A percentile compares a stretch with the other conserved stretches of the same genome.
phyloP scores from a whole-genome alignment of 2,329 filamentous ascomycete species.

The Onygenales sp. region DNA sequence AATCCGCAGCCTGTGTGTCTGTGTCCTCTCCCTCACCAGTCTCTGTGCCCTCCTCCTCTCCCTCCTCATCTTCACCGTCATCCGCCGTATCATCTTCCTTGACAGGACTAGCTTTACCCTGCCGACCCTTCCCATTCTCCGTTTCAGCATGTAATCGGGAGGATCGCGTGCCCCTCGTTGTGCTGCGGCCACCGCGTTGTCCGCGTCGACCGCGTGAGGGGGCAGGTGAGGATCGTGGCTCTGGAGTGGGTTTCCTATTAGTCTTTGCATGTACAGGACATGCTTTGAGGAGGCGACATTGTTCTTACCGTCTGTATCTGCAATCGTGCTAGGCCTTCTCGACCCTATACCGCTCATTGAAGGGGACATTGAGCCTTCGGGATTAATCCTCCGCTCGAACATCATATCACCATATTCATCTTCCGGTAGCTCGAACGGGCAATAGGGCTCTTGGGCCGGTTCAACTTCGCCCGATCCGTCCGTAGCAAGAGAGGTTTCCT shows the following conservation, averaged over 20 bases:
- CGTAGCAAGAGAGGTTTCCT: conserved; percentile 47
- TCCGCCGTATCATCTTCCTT: conserved; percentile 32
- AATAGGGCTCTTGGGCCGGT: conserved; percentile 46
- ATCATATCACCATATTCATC: conserved; percentile 39
- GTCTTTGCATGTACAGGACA: background rate
- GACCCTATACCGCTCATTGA: conserved; percentile 27
- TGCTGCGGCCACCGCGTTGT: conserved; percentile 20
- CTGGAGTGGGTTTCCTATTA: conserved; percentile 14
- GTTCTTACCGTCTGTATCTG: conserved; percentile 38
- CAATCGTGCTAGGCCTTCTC: conserved; percentile 35
- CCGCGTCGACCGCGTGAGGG: conserved; percentile 28
- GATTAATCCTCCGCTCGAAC: conserved; percentile 37
- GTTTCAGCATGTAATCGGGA: conserved; percentile 32
- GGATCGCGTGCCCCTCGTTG: conserved; percentile 27
- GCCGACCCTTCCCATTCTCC: conserved; percentile 20
- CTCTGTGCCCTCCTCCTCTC: conserved; percentile 27
- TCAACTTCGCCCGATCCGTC: conserved; percentile 48
- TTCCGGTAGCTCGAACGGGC: conserved; percentile 56
- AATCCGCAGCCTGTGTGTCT: conserved; percentile 28
- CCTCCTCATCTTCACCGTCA: conserved; percentile 30
- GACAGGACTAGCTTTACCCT: conserved; percentile 18
- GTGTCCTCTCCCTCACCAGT: conserved; percentile 29
- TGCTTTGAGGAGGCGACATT: conserved; percentile 1
- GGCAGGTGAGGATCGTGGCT: conserved; percentile 34
- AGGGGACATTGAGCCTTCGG: conserved; percentile 34